Percentiles rank a stretch among this genome's conserved stretches.
Conservation (phyloP, 805 yeast species). For the Myxozyma sirexii region DNA sequence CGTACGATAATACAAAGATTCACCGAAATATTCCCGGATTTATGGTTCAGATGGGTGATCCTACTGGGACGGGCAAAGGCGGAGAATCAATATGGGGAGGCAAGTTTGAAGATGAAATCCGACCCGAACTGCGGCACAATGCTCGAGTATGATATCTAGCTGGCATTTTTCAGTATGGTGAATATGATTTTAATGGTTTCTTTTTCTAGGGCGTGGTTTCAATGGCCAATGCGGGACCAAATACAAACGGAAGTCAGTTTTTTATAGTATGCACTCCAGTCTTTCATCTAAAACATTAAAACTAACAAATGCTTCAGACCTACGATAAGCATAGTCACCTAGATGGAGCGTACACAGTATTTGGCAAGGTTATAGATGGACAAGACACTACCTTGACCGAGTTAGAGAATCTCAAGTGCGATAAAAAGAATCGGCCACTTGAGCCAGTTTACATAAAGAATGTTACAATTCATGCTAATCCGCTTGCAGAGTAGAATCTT, state of each 20-base stretch:
- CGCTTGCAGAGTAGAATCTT: constrained; percentile 48
- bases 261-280: constrained; percentile 48
- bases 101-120: constrained; percentile 39
- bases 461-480: constrained; percentile 50
- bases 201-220: constrained; percentile 44
- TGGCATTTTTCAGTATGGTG: neutral
- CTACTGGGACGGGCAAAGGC: constrained; percentile 41
- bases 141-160: constrained; percentile 24
- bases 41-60: constrained; percentile 54
- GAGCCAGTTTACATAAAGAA: constrained; percentile 40
- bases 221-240: constrained; percentile 60
- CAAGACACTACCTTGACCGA: constrained; percentile 39
- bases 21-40: constrained; percentile 49
- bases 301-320: constrained; percentile 31
- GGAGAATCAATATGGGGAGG: constrained; percentile 41
- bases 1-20: constrained; percentile 42
- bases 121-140: constrained; percentile 34
- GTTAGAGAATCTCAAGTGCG: constrained; percentile 39
- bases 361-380: constrained; percentile 38
- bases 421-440: constrained; percentile 46
- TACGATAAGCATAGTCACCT: constrained; percentile 36
- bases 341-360: constrained; percentile 39
- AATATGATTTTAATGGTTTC: neutral
- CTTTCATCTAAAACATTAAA: too few relatives aligned
- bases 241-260: constrained; percentile 58